Evolutionary conservation across 257 asterid species (phyloP), one percentile per base, ranked within the genome.

Genomic region (Solanum gracilifrons): DNA sequence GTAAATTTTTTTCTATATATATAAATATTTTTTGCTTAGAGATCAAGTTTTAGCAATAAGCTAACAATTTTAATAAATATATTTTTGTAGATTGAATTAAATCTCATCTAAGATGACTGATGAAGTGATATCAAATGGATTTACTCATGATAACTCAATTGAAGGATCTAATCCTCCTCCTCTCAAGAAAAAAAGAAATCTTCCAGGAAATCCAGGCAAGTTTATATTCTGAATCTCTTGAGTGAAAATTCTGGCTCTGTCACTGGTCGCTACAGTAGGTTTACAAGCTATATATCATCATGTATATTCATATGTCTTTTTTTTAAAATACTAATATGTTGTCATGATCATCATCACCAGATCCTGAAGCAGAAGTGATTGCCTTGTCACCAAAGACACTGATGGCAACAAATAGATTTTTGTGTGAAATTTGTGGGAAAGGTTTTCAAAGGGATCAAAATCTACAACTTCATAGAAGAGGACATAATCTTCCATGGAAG

Each of bases 401-500:
- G 87, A 96, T 95, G 99, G 98, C 99, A 6, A 96, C 98, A 6
- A 96, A 96, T 91, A 89, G 99, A 85, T 96, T 95, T 88, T 15
- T 94, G 64, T 96, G 99, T 58, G 99, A 96, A 79, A 92, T 94
- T 88, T 96, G 99, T 60, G 98, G 98, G 4, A 96, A 96, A 93
- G 99, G 99, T 83, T 96, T 96, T 82, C 98, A 96, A 33, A 92
- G 99, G 89, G 99, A 96, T 69, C 98, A 96, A 76, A 96, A 96
- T 46, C 84, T 96, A 86, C 99, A 96, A 87, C 98, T 96, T 9
- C 99, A 96, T 89, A 87, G 96, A 35, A 93, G 99, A 86, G 99
- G 99, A 0, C 99, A 96, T 83, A 96, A 96, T 29, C 92, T 96
- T 37, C 99, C 99, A 37, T 95, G 98, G 98, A 96, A 95, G 89